phyloP scores from a whole-genome alignment of 2,329 filamentous ascomycete genomes.

The Bertia moriformis region DNA sequence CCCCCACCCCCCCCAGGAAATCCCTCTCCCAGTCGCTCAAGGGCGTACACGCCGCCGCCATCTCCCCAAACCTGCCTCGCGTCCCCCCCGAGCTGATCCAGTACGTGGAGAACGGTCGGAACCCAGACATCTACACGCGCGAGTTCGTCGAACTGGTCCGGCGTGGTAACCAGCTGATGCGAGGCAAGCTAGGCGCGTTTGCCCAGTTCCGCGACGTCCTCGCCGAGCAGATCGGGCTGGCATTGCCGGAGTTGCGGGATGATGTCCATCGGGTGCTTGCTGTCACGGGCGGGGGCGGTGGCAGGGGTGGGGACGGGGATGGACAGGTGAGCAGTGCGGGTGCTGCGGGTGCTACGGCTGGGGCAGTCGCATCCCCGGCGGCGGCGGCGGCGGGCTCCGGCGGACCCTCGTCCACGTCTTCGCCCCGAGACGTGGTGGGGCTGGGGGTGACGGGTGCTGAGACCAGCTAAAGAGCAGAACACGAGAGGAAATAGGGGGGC shows the following conservation, averaged over 20 bases:
- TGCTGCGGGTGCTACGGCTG: too few relatives aligned
- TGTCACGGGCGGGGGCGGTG: too few relatives aligned
- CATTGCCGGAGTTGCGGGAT: slow-evolving; percentile 41
- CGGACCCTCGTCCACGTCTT: too few relatives aligned
- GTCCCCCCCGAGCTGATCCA: slow-evolving; percentile 49
- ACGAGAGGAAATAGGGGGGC: too few relatives aligned
- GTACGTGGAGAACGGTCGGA: slow-evolving; percentile 58
- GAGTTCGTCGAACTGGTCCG: slow-evolving; percentile 59
- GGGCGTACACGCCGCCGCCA: slow-evolving; percentile 22
- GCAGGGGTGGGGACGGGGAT: too few relatives aligned
- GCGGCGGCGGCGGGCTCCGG: too few relatives aligned
- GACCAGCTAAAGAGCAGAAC: too few relatives aligned
- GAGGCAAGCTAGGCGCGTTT: slow-evolving; percentile 50
- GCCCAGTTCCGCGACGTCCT: slow-evolving; percentile 44
- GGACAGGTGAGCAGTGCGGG: too few relatives aligned
- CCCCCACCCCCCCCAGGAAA: slow-evolving; percentile 14
- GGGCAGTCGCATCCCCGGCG: too few relatives aligned
- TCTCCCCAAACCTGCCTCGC: slow-evolving; percentile 26
- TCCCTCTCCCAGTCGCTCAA: slow-evolving; percentile 23
- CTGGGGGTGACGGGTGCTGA: too few relatives aligned
- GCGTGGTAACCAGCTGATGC: slow-evolving; percentile 50
- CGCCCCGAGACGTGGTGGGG: too few relatives aligned
- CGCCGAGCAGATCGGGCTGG: slow-evolving; percentile 37
- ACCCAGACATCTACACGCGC: slow-evolving; percentile 61
- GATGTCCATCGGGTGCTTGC: too few relatives aligned